A percentile compares a stretch with the other conserved stretches of the same genome.
Evolutionary conservation across 176 grass and related monocot species (phyloP).

Genomic region (Alloteropsis semialata): DNA sequence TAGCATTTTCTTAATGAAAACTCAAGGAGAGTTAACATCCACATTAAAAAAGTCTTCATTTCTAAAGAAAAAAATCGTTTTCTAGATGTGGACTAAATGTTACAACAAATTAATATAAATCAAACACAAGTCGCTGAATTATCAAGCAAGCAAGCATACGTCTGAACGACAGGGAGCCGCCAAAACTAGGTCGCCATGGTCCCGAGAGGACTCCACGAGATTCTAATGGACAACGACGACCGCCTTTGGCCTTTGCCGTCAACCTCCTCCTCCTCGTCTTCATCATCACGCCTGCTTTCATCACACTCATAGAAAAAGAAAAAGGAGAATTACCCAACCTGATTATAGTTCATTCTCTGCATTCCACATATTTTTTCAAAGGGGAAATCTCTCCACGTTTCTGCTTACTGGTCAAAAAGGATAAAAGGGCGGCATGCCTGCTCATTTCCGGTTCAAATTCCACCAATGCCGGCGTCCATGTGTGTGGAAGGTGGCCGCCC

Average conservation of each 20-base stretch:
- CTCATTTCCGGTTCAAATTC: background rate
- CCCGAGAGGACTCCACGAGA: background rate
- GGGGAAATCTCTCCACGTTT: background rate
- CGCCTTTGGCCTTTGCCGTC: conserved; percentile 12
- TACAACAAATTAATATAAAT: background rate
- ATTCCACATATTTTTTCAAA: background rate
- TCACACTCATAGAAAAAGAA: background rate
- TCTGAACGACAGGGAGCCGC: background rate
- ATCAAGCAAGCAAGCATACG: background rate
- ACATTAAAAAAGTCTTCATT: background rate
- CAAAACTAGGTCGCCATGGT: background rate
- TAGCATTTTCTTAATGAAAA: background rate
- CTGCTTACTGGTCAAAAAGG: conserved; percentile 13
- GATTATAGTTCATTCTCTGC: background rate
- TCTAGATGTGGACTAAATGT: background rate
- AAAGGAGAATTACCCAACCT: background rate
- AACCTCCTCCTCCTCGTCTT: background rate
- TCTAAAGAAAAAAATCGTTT: background rate
- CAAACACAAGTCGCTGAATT: background rate
- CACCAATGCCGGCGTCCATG: background rate
- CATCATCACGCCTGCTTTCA: background rate
- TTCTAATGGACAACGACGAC: conserved; percentile 10
- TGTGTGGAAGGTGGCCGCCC: conserved; percentile 17
- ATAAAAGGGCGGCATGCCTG: background rate
- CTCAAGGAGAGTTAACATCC: background rate